These are phyloP conservation scores for Cymbidium sinense DNA, from an alignment of 106 monocot genomes.

Conservation along the genomic window DNA sequence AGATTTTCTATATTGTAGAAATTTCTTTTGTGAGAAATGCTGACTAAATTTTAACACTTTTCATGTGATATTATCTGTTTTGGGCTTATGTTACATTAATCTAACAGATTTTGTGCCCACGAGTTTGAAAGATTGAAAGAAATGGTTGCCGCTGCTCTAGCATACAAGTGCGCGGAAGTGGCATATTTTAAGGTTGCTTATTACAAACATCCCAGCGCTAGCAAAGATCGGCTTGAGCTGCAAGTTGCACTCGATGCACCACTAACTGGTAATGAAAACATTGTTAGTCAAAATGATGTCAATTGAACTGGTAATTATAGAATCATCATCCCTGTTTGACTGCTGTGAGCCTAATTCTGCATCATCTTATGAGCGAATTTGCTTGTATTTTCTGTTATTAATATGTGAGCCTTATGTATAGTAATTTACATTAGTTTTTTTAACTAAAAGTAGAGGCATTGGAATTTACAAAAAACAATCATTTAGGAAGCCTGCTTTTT, in stretches of 20 bases:
- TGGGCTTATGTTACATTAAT: conserved; percentile 11
- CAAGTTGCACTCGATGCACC: conserved; percentile 49
- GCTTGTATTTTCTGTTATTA: not conserved
- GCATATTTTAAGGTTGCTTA: conserved; percentile 89
- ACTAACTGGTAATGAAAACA: conserved; percentile 36
- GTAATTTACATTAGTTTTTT: not conserved
- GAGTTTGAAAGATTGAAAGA: conserved; percentile 72
- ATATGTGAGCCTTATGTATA: not conserved
- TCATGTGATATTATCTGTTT: not conserved
- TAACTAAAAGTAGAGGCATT: not conserved
- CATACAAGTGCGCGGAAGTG: conserved; percentile 96
- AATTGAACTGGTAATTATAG: not conserved
- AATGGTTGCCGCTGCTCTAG: conserved; percentile 85
- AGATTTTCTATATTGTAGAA: not conserved
- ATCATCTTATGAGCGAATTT: not conserved
- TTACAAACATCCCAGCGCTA: conserved; percentile 57
- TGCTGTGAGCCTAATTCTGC: not conserved
- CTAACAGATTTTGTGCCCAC: conserved; percentile 78
- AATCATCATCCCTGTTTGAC: not conserved
- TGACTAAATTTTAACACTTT: not conserved
- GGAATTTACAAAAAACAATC: not conserved
- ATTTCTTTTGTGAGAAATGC: not conserved
- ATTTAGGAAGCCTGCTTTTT: not conserved
- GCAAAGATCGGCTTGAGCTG: conserved; percentile 70
- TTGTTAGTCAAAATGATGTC: not conserved